Evolutionary conservation across 192 early-diverging fungal genomes (phyloP).

Genomic region (Podila verticillata): DNA sequence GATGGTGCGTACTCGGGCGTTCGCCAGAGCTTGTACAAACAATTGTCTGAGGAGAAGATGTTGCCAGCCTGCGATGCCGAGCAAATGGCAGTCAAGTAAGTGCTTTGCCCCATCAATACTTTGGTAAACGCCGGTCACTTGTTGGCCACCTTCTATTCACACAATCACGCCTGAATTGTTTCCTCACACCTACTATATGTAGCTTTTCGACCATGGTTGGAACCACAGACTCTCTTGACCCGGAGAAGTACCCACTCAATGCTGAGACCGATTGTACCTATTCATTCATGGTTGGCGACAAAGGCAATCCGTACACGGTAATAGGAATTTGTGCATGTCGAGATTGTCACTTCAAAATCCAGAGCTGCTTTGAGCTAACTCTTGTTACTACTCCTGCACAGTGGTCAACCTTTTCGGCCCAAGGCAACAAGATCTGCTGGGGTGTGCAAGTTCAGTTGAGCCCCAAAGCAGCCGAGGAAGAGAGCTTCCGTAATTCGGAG

Average conservation of each 20-base stretch:
- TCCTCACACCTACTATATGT: too few species aligned
- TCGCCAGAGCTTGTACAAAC: constrained; percentile 12
- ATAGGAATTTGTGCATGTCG: not conserved
- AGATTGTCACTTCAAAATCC: too few species aligned
- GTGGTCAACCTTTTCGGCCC: constrained; percentile 13
- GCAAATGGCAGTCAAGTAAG: too few species aligned
- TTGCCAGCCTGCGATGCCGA: not conserved
- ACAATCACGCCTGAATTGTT: too few species aligned
- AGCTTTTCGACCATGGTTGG: constrained; percentile 14
- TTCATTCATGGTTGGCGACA: not conserved
- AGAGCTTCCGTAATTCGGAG: constrained; percentile 4
- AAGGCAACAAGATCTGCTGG: constrained; percentile 15
- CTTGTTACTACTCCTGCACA: not conserved
- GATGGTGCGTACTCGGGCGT: constrained; percentile 13
- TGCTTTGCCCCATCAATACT: too few species aligned
- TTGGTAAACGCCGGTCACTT: too few species aligned
- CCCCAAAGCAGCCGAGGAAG: not conserved
- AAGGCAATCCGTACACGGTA: constrained; percentile 6
- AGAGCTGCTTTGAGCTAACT: not conserved
- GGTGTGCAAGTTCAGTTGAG: constrained; percentile 8
- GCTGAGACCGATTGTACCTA: not conserved
- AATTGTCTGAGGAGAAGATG: not conserved
- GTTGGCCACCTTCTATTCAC: not conserved
- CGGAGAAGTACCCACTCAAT: constrained; percentile 10
- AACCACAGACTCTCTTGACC: constrained; percentile 12